These are phyloP conservation scores for Fomes fomentarius DNA, from an alignment of 1,284 basidiomycete species.

Conservation along the genomic window DNA sequence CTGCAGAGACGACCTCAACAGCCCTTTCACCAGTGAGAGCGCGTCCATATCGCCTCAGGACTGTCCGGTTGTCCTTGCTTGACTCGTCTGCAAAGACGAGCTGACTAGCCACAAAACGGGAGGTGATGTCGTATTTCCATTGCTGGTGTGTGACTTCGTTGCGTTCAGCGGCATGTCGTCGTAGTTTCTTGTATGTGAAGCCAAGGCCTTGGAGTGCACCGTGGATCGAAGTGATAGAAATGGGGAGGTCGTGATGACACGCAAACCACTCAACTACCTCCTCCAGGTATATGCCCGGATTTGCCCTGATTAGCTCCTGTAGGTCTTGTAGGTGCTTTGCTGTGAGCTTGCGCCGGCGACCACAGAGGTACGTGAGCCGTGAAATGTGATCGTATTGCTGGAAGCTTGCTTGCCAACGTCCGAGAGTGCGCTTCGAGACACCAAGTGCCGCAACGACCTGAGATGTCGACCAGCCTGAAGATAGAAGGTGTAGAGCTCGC, in stretches of 20 bases:
- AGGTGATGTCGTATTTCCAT: conserved; percentile 26
- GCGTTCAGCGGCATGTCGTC: conserved; percentile 9
- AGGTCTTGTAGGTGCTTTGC: background rate
- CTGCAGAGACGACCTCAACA: background rate
- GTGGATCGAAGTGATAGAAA: background rate
- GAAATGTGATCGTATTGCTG: background rate
- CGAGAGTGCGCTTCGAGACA: background rate
- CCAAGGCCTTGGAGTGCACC: background rate
- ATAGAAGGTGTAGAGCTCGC: background rate
- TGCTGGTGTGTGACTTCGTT: conserved; percentile 18
- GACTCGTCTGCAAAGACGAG: conserved; percentile 34
- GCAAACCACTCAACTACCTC: conserved; percentile 12
- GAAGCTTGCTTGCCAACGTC: background rate
- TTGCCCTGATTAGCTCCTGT: background rate
- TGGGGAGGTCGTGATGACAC: background rate
- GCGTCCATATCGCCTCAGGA: conserved; percentile 29
- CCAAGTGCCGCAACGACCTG: background rate
- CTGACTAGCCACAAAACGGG: conserved; percentile 23
- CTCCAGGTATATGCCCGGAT: conserved; percentile 5
- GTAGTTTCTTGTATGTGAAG: conserved; percentile 12
- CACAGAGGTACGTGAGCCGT: background rate
- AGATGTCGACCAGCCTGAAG: background rate
- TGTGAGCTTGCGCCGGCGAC: background rate
- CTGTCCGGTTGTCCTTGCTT: conserved; percentile 35
- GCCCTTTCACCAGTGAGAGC: conserved; percentile 22